Evolutionary conservation across 495 filamentous ascomycete genomes (phyloP).

Genomic region (Polyplosphaeria fusca): DNA sequence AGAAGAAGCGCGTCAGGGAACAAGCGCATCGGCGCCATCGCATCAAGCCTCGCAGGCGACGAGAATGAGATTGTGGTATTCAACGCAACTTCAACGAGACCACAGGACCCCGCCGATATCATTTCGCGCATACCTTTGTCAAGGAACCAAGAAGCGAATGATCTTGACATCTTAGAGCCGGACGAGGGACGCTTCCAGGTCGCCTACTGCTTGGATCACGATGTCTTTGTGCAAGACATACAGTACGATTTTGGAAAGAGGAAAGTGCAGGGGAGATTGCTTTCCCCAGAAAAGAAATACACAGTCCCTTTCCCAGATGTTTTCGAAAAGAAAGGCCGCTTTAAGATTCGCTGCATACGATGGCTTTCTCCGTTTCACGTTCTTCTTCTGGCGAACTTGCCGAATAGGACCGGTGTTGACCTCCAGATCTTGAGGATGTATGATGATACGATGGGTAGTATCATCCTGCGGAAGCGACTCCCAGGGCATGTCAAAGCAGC

Average conservation of each 20-base stretch:
- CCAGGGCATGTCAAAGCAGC: constrained; percentile 59
- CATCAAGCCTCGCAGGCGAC: constrained; percentile 68
- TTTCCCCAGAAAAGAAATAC: constrained; percentile 59
- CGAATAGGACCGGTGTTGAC: constrained; percentile 60
- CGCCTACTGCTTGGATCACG: constrained; percentile 75
- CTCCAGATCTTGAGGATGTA: constrained; percentile 62
- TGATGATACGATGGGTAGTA: constrained; percentile 35
- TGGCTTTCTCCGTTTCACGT: constrained; percentile 61
- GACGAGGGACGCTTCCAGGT: constrained; percentile 61
- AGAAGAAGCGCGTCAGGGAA: constrained; percentile 45
- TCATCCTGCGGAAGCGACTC: constrained; percentile 55
- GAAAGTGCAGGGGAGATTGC: constrained; percentile 46
- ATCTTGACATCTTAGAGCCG: constrained; percentile 69
- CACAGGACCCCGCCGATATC: constrained; percentile 53
- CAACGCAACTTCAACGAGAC: constrained; percentile 55
- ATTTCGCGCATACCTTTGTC: constrained; percentile 63
- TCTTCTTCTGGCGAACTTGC: constrained; percentile 43
- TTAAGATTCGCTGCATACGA: constrained; percentile 48
- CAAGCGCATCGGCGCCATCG: constrained; percentile 65
- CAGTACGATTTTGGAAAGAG: constrained; percentile 48
- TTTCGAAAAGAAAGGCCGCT: constrained; percentile 35
- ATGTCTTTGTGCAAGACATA: constrained; percentile 60
- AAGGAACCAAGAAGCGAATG: constrained; percentile 67
- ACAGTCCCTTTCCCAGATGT: constrained; percentile 55
- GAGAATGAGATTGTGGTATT: constrained; percentile 78